Evolutionary conservation across 805 yeast genomes (phyloP).

Genomic region (Starmerella khaoyaiensis): DNA sequence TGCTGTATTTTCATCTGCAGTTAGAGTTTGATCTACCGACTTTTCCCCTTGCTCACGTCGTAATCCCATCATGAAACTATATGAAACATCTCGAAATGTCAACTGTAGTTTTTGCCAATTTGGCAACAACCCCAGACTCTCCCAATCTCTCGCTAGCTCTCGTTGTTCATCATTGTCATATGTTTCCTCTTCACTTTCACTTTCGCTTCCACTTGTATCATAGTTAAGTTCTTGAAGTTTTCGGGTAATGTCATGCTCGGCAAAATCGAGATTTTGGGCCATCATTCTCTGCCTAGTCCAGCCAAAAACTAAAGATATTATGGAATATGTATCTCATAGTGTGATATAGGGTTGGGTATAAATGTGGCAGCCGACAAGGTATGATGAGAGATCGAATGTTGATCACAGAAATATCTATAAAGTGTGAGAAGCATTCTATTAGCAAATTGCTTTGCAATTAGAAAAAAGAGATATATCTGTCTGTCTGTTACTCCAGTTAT

Average conservation of each 20-base stretch:
- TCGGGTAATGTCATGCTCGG: constrained; percentile 9
- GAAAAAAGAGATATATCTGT: too few relatives aligned
- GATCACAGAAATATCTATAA: too few relatives aligned
- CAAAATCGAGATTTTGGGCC: too few relatives aligned
- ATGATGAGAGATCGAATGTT: too few relatives aligned
- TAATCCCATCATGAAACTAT: constrained; percentile 16
- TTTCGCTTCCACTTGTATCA: constrained; percentile 7
- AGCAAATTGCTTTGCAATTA: too few relatives aligned
- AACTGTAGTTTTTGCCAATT: constrained; percentile 17
- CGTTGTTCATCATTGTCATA: not conserved
- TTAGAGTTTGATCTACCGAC: not conserved
- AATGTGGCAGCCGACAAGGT: too few relatives aligned
- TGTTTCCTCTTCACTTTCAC: constrained; percentile 1
- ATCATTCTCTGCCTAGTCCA: too few relatives aligned
- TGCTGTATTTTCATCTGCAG: not conserved
- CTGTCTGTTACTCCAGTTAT: too few relatives aligned
- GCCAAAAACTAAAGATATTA: too few relatives aligned
- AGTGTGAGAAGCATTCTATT: too few relatives aligned
- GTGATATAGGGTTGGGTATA: too few relatives aligned
- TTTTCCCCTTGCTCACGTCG: not conserved
- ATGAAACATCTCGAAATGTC: constrained; percentile 13
- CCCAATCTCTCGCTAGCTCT: constrained; percentile 9
- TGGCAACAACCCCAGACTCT: constrained; percentile 17
- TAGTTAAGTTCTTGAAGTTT: constrained; percentile 12
- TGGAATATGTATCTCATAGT: too few relatives aligned